Percentiles rank a stretch among this genome's conserved stretches.
Conservation (phyloP, 2,329 filamentous ascomycete species). For the Boeremia lycopersici region DNA sequence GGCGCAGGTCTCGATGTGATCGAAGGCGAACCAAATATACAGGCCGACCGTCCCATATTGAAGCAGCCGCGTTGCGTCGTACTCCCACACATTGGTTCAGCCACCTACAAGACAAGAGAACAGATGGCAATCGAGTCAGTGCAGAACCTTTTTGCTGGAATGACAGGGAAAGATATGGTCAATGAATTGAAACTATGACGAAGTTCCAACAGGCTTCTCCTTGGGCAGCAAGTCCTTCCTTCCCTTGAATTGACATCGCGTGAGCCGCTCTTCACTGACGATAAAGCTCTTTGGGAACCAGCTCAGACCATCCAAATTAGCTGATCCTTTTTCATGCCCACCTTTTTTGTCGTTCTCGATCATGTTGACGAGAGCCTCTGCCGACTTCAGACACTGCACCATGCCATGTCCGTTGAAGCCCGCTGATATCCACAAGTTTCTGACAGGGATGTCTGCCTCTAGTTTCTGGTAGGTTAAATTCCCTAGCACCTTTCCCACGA, state of each 20-base stretch:
- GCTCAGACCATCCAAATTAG: neutral
- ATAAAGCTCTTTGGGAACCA: slow-evolving; percentile 63
- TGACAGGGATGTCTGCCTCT: neutral
- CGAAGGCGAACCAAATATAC: slow-evolving; percentile 59
- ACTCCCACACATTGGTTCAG: slow-evolving; percentile 64
- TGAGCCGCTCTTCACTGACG: slow-evolving; percentile 54
- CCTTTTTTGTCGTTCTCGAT: slow-evolving; percentile 46
- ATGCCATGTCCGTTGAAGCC: slow-evolving; percentile 71
- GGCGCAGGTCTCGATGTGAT: slow-evolving; percentile 63
- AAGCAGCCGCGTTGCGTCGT: slow-evolving; percentile 58
- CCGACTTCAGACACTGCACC: slow-evolving; percentile 66
- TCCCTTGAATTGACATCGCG: slow-evolving; percentile 29
- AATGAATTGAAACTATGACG: slow-evolving; percentile 35
- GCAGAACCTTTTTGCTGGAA: slow-evolving; percentile 55
- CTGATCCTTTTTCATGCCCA: slow-evolving; percentile 15
- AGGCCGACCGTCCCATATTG: slow-evolving; percentile 54
- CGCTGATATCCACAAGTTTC: slow-evolving; percentile 61
- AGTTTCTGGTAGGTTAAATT: slow-evolving; percentile 4
- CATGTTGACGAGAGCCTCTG: slow-evolving; percentile 63
- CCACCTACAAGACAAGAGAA: slow-evolving; percentile 62
- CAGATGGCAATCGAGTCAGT: slow-evolving; percentile 64
- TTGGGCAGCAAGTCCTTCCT: slow-evolving; percentile 30
- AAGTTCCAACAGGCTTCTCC: neutral
- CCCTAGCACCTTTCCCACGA: slow-evolving; percentile 53
- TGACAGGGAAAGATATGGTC: slow-evolving; percentile 33